phyloP scores from a whole-genome alignment of 768 basidiomycete genomes.

The Nevesoporus exiguus region DNA sequence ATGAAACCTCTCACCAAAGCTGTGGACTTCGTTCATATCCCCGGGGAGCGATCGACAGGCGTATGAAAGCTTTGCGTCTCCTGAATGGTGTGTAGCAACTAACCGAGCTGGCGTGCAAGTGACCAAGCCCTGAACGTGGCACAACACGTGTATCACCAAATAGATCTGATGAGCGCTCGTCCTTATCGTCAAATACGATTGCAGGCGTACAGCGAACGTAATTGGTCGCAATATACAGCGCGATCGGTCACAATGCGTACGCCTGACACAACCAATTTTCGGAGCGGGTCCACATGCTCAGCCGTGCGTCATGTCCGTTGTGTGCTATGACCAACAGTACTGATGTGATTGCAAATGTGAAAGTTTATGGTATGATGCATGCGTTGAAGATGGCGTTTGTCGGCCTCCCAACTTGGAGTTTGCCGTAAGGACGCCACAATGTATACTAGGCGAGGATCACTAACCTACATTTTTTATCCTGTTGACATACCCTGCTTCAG shows the following conservation, averaged over 20 bases:
- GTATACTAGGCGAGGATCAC: background rate
- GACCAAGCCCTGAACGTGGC: conserved; percentile 12
- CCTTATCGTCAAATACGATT: conserved; percentile 30
- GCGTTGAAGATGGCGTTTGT: background rate
- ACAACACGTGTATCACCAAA: conserved; percentile 18
- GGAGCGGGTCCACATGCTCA: background rate
- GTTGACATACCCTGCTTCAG: background rate
- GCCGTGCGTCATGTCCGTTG: no score
- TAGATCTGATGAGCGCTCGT: conserved; percentile 7
- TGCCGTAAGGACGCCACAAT: background rate
- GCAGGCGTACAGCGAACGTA: conserved; percentile 3
- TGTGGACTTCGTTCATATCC: conserved; percentile 17
- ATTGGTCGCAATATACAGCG: background rate
- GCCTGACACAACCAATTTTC: background rate
- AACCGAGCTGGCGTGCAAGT: background rate
- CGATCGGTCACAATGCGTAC: background rate
- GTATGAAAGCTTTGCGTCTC: conserved; percentile 4
- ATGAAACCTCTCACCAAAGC: conserved; percentile 24
- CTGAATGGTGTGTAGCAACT: conserved; percentile 3
- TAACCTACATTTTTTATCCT: background rate
- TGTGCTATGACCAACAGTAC: background rate
- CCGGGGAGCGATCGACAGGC: conserved; percentile 20
- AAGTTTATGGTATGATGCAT: background rate
- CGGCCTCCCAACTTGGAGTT: background rate
- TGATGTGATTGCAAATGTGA: conserved; percentile 15